Percentiles rank a stretch among this genome's conserved stretches.
Conservation (phyloP, 2,329 filamentous ascomycete species). For the Aspergillus brunneoviolaceus region DNA sequence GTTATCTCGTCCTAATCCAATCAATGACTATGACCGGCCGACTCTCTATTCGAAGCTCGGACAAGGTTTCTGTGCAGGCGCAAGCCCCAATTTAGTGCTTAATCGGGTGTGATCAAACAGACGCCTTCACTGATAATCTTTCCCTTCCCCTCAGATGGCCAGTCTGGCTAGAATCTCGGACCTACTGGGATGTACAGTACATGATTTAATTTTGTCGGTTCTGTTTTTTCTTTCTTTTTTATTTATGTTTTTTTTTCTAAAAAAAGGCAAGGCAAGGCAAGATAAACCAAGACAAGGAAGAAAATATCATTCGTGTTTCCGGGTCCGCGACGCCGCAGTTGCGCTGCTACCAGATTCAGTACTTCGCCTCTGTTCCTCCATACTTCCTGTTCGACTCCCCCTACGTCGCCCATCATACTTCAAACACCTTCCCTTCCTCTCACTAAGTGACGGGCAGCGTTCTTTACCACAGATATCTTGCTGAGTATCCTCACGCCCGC, state of each 20-base stretch:
- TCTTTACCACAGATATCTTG: neutral
- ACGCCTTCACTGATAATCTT: constrained; percentile 1
- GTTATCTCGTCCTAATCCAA: neutral
- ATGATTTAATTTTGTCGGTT: no score
- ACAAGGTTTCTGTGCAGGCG: constrained; percentile 9
- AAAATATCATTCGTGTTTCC: neutral
- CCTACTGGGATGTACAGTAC: neutral
- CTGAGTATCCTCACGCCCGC: neutral
- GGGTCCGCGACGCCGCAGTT: neutral
- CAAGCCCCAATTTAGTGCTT: constrained; percentile 13
- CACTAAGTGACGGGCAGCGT: neutral
- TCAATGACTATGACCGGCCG: constrained; percentile 16
- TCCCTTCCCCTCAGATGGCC: constrained; percentile 16
- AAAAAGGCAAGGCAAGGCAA: no score
- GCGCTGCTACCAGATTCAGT: neutral
- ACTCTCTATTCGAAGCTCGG: constrained; percentile 9
- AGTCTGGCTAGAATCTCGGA: constrained; percentile 8
- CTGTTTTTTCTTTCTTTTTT: no score
- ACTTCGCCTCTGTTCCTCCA: neutral
- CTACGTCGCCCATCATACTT: constrained; percentile 9
- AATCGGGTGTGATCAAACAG: constrained; percentile 17
- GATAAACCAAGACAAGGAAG: no score
- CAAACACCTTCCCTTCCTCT: neutral
- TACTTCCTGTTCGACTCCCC: neutral
- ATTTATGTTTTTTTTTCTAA: no score